phyloP scores from a whole-genome alignment of 768 basidiomycete species.

The Harrya chromipes region DNA sequence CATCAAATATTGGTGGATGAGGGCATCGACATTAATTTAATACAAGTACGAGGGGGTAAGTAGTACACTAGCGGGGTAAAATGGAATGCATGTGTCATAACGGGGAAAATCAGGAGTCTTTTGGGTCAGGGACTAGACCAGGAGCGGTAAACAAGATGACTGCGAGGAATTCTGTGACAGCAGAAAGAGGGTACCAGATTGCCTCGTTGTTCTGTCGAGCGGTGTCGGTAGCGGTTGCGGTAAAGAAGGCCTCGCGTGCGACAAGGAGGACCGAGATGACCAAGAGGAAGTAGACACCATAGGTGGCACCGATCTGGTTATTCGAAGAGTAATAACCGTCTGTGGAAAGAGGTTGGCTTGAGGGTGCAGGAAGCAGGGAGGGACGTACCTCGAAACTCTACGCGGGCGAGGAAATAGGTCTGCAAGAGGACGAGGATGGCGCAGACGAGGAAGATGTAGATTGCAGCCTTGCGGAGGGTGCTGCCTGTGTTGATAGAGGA shows the following conservation, averaged over 20 bases:
- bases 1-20: neutral
- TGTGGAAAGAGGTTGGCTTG: slow-evolving; percentile 2
- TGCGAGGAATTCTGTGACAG: slow-evolving; percentile 31
- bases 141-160: slow-evolving; percentile 26
- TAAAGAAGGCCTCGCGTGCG: slow-evolving; percentile 30
- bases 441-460: slow-evolving; percentile 32
- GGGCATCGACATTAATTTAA: neutral
- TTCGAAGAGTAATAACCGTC: neutral
- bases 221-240: slow-evolving; percentile 18
- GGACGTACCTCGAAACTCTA: slow-evolving; percentile 12
- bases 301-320: slow-evolving; percentile 11
- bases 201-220: slow-evolving; percentile 26
- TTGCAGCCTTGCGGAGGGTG: slow-evolving; percentile 24
- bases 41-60: too few relatives aligned
- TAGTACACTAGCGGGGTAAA: too few relatives aligned
- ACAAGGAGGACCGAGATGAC: slow-evolving; percentile 25
- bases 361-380: neutral
- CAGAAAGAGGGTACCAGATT: slow-evolving; percentile 34
- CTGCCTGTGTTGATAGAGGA: slow-evolving; percentile 16
- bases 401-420: slow-evolving; percentile 19
- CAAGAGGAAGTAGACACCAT: slow-evolving; percentile 24
- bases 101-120: too few relatives aligned
- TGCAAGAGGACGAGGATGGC: slow-evolving; percentile 18
- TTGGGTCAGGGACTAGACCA: slow-evolving; percentile 31
- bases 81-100: too few relatives aligned